Evolutionary conservation across 768 basidiomycete genomes (phyloP).

Genomic region (Amanita pallidorosea): DNA sequence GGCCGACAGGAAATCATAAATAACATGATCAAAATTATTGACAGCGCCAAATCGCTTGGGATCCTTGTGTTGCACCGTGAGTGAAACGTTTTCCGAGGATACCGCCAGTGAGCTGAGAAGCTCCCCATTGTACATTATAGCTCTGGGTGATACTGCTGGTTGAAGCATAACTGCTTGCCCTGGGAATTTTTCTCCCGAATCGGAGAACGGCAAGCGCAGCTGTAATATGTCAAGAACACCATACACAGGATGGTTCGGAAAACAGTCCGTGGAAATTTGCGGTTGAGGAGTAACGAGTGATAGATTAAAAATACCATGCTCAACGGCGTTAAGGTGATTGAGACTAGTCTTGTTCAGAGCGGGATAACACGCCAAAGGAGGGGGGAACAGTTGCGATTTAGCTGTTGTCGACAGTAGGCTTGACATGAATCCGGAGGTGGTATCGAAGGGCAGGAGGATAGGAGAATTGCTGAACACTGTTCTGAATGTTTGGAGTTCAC

Average conservation of each 20-base stretch:
- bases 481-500: constrained; percentile 36
- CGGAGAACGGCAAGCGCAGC: constrained; percentile 47
- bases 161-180: constrained; percentile 42
- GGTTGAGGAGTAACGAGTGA: constrained; percentile 17
- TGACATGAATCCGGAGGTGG: constrained; percentile 26
- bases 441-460: constrained; percentile 50
- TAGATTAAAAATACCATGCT: constrained; percentile 42
- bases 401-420: constrained; percentile 29
- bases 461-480: constrained; percentile 33
- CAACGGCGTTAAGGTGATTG: constrained; percentile 34
- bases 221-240: constrained; percentile 47
- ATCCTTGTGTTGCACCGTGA: constrained; percentile 25
- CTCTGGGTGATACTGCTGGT: constrained; percentile 32
- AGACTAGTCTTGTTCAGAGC: constrained; percentile 27
- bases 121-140: constrained; percentile 40
- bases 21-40: constrained; percentile 42
- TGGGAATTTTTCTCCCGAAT: constrained; percentile 28
- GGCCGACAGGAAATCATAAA: constrained; percentile 43
- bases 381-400: constrained; percentile 37
- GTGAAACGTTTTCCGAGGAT: constrained; percentile 16
- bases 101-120: constrained; percentile 37
- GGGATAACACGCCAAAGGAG: constrained; percentile 55
- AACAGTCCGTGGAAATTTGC: constrained; percentile 40
- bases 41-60: constrained; percentile 48
- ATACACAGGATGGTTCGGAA: constrained; percentile 48